Evolutionary conservation across 805 yeast genomes (phyloP).

Genomic region (Saccharomyces jurei): DNA sequence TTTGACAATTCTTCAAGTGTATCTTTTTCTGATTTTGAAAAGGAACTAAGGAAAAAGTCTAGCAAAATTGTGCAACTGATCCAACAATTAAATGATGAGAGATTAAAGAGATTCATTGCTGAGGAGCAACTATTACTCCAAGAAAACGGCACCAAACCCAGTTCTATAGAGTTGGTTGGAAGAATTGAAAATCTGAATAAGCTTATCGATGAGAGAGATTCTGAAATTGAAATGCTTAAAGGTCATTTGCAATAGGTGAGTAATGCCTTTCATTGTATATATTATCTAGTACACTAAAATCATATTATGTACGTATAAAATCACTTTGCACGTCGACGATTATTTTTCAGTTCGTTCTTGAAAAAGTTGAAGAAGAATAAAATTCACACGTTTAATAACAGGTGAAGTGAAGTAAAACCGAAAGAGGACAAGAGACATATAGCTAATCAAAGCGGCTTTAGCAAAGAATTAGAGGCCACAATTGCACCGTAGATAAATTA

Average conservation of each 20-base stretch:
- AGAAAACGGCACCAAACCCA: constrained; percentile 47
- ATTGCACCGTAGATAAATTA: background rate
- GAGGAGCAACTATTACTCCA: constrained; percentile 58
- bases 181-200: constrained; percentile 47
- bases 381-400: background rate
- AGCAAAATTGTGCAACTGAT: constrained; percentile 44
- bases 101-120: constrained; percentile 57
- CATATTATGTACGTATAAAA: background rate
- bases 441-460: background rate
- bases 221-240: constrained; percentile 35
- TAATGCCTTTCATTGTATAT: background rate
- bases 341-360: background rate
- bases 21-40: constrained; percentile 22
- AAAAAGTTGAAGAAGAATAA: background rate
- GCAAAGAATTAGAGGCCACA: background rate
- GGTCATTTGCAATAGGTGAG: background rate
- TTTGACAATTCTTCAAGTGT: background rate
- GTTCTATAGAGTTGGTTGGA: constrained; percentile 47
- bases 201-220: constrained; percentile 41
- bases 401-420: background rate
- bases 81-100: constrained; percentile 52
- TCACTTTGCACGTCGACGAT: background rate
- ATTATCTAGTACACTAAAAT: background rate
- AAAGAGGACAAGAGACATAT: background rate
- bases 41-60: constrained; percentile 33